phyloP scores from a whole-genome alignment of 768 basidiomycete genomes.

The Goffeauzyma gilvescens region DNA sequence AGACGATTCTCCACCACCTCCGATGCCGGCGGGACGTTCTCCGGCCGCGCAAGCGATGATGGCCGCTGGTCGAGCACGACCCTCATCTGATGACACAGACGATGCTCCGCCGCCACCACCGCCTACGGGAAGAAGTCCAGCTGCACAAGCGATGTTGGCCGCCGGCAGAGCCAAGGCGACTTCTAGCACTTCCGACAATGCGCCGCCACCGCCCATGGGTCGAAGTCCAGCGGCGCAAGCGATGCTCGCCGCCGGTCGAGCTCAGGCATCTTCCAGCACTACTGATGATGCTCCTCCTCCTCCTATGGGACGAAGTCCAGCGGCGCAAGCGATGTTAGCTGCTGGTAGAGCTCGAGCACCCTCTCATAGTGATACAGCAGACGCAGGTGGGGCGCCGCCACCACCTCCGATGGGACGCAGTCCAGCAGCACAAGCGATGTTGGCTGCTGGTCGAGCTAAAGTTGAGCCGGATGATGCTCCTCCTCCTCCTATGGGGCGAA shows the following conservation, averaged over 20 bases:
- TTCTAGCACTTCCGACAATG: too few relatives aligned
- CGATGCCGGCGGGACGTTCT: conserved; percentile 14
- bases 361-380: too few relatives aligned
- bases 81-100: neutral
- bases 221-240: conserved; percentile 17
- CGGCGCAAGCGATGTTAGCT: too few relatives aligned
- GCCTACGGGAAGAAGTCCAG: conserved; percentile 17
- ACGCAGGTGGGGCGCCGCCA: conserved; percentile 13
- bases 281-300: too few relatives aligned
- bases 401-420: conserved; percentile 15
- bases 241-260: conserved; percentile 3
- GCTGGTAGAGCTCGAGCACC: too few relatives aligned
- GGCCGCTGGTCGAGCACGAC: conserved; percentile 9
- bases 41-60: conserved; percentile 14
- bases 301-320: conserved; percentile 15
- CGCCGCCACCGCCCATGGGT: conserved; percentile 16
- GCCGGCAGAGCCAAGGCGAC: conserved; percentile 1
- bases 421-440: conserved; percentile 14
- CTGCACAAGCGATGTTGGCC: conserved; percentile 10
- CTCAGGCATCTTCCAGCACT: too few relatives aligned
- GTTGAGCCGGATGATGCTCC: too few relatives aligned
- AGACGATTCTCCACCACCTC: conserved; percentile 16
- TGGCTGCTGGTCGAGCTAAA: conserved; percentile 2
- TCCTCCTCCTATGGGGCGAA: conserved; percentile 13
- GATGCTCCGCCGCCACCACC: conserved; percentile 12